Base-by-base conservation (phyloP, 768 basidiomycete species). In the Boletus rex-veris region DNA sequence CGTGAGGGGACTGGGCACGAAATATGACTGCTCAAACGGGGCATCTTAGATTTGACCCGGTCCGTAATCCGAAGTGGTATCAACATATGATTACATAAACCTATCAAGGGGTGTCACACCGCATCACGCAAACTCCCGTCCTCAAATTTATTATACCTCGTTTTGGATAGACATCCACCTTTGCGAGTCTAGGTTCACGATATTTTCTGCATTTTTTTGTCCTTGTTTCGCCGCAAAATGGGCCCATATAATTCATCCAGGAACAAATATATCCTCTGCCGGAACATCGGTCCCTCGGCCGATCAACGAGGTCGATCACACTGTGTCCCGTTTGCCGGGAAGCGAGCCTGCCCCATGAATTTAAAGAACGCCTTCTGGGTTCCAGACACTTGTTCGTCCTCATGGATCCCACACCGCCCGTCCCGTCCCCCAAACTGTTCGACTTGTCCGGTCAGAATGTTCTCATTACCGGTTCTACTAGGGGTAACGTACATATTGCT, bases 391-490 rank as follows among this genome's bases (percentile, higher is more conserved):
- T 35, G 26, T 52, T 3, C 45, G 41, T 18, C 57, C 41, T 58
- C 58, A 84, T 85, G 82, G 79, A 83, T 64, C 74, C 76, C 54
- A 76, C 83, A 37, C 82, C 84, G 26, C 58, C 70, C 33, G 57
- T 73, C 64, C 76, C 71, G 62, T 73, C 83, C 12, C 79, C 71
- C 57, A 70, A 76, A 36, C 80, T 93, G 46, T 92, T 92, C 71
- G 79, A 80, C 53, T 81, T 93, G 64, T 66, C 71, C 3, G 82
- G 83, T 53, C 76, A 84, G 65, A 86, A 80, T 53, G 88, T 80
- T 35, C 83, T 92, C 71, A 80, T 93, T 64, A 92, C 91, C 37
- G 90, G 90, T 56, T 87, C 85, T 31, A 83, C 87, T 21, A 77
- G 90, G 70, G 90, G 88, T 87, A 68, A 68, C 57, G 73, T 71